These are phyloP conservation scores for Termitomyces heimii DNA, from an alignment of 768 basidiomycete genomes.

Conservation along the genomic window DNA sequence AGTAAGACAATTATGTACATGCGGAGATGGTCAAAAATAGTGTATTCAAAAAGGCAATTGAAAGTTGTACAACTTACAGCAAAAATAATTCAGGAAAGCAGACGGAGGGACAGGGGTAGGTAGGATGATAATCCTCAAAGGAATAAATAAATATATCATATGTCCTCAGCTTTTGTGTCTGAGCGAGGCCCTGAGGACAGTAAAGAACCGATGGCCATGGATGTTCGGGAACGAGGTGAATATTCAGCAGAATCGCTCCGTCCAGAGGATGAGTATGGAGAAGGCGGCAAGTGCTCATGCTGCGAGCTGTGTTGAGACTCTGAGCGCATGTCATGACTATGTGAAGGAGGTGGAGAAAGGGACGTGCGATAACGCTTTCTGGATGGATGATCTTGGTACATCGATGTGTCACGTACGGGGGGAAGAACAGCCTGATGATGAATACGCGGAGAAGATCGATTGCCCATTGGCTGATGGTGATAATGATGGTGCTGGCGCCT, in stretches of 20 bases:
- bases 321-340: conserved; percentile 33
- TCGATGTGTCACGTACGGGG: conserved; percentile 26
- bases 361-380: conserved; percentile 64
- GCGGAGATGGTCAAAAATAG: neutral
- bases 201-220: conserved; percentile 78
- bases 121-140: neutral
- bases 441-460: conserved; percentile 32
- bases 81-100: conserved; percentile 6
- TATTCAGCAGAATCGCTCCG: conserved; percentile 61
- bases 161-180: conserved; percentile 29
- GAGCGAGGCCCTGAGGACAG: conserved; percentile 42
- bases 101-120: neutral
- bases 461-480: conserved; percentile 22
- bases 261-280: conserved; percentile 68
- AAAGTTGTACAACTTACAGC: conserved; percentile 11
- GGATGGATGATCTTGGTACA: conserved; percentile 33
- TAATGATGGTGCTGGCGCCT: conserved; percentile 28
- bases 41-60: neutral
- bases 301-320: conserved; percentile 24
- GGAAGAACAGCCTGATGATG: conserved; percentile 24
- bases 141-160: conserved; percentile 16
- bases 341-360: conserved; percentile 45
- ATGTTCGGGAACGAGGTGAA: conserved; percentile 64
- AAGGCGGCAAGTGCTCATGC: conserved; percentile 54
- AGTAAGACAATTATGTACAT: conserved; percentile 9